These are phyloP conservation scores for Kluyveromyces sp. DNA, from an alignment of 1,139 yeast species.

Conservation along the genomic window DNA sequence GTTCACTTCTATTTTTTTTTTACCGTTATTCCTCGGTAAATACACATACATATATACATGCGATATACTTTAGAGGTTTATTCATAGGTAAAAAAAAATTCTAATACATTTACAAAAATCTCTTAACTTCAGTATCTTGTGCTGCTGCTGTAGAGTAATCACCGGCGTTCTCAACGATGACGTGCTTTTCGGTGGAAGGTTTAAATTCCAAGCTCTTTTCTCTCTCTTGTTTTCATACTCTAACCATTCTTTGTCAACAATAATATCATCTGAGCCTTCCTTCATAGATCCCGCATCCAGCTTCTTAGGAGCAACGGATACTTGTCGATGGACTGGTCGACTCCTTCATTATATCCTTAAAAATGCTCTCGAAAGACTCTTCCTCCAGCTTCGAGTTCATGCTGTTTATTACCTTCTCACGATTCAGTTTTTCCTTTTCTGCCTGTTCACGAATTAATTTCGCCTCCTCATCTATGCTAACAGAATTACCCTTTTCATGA, in stretches of 20 bases:
- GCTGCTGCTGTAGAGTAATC: slow-evolving; percentile 30
- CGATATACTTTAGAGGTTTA: neutral
- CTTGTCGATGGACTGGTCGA: slow-evolving; percentile 7
- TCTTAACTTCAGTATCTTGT: slow-evolving; percentile 26
- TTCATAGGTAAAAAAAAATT: neutral
- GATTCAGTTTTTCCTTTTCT: slow-evolving; percentile 7
- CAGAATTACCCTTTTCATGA: slow-evolving; percentile 10
- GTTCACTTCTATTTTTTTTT: neutral
- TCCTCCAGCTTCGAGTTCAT: slow-evolving; percentile 13
- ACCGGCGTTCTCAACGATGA: slow-evolving; percentile 32
- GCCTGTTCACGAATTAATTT: slow-evolving; percentile 6
- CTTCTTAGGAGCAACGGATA: neutral
- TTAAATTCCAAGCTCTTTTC: slow-evolving; percentile 23
- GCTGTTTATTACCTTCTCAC: slow-evolving; percentile 11
- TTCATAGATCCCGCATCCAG: neutral
- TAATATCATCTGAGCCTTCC: slow-evolving; percentile 10
- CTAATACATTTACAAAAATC: slow-evolving; percentile 22
- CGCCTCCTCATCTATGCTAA: slow-evolving; percentile 15
- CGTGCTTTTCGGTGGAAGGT: slow-evolving; percentile 28
- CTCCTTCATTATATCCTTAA: slow-evolving; percentile 22
- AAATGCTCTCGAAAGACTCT: slow-evolving; percentile 23
- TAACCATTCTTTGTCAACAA: slow-evolving; percentile 16
- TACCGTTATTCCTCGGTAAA: neutral
- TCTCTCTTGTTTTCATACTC: slow-evolving; percentile 21
- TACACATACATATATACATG: neutral